These are phyloP conservation scores for Terfezia claveryi DNA, from an alignment of 495 filamentous ascomycete genomes.

Conservation along the genomic window DNA sequence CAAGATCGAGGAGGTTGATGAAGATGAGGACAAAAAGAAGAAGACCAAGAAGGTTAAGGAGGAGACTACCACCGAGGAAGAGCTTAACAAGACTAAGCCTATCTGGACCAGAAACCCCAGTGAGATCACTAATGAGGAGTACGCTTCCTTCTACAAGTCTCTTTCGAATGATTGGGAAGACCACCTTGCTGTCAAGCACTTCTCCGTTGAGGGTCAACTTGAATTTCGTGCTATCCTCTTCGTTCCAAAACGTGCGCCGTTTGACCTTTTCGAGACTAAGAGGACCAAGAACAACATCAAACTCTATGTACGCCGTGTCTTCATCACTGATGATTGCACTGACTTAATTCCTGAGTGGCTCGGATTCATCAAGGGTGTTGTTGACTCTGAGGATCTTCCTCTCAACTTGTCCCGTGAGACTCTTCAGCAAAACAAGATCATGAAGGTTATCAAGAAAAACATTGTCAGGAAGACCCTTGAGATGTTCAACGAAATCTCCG, in stretches of 20 bases:
- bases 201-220: slow-evolving; percentile 99
- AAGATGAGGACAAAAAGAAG: slow-evolving; percentile 70
- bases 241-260: slow-evolving; percentile 97
- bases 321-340: slow-evolving; percentile 98
- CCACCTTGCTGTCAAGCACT: slow-evolving; percentile 98
- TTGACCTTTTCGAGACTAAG: slow-evolving; percentile 99
- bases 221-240: slow-evolving; percentile 99
- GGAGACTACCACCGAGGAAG: slow-evolving; percentile 93
- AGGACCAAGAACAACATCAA: slow-evolving; percentile 99
- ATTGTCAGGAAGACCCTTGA: slow-evolving; percentile 99
- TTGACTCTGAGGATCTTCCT: slow-evolving; percentile 97
- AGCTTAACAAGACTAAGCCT: slow-evolving; percentile 99
- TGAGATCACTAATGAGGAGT: slow-evolving; percentile 93
- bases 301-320: slow-evolving; percentile 98
- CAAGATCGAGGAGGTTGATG: slow-evolving; percentile 70
- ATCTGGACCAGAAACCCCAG: slow-evolving; percentile 98
- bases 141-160: slow-evolving; percentile 97
- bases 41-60: slow-evolving; percentile 99
- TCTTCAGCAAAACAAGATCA: slow-evolving; percentile 99
- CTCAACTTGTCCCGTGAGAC: slow-evolving; percentile 99
- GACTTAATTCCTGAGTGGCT: slow-evolving; percentile 99
- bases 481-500: slow-evolving; percentile 93
- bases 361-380: slow-evolving; percentile 97
- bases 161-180: slow-evolving; percentile 99
- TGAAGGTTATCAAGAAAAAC: slow-evolving; percentile 99